Percentiles rank a stretch among this genome's conserved stretches.
Evolutionary conservation across 176 grass and related monocot species (phyloP).

Genomic region (Eleusine indica): DNA sequence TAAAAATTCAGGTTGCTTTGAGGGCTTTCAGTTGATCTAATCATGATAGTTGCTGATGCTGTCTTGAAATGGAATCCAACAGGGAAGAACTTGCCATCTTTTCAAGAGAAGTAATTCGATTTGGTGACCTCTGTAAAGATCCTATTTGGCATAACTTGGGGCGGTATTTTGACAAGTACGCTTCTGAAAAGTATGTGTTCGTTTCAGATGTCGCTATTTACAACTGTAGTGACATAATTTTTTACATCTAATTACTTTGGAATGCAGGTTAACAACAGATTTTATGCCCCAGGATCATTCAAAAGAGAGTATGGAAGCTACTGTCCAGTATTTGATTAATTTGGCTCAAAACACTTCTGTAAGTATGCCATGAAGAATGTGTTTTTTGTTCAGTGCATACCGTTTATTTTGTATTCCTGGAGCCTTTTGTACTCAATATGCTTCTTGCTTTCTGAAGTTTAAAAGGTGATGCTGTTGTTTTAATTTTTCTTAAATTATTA

Average conservation of each 20-base stretch:
- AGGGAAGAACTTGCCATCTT: conserved; percentile 89
- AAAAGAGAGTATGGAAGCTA: conserved; percentile 65
- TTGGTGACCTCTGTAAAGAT: conserved; percentile 91
- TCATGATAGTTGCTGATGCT: conserved; percentile 19
- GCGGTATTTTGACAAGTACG: conserved; percentile 91
- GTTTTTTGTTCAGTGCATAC: background rate
- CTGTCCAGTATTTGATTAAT: conserved; percentile 70
- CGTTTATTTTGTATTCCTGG: background rate
- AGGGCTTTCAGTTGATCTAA: background rate
- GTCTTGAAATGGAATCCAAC: conserved; percentile 41
- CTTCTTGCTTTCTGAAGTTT: background rate
- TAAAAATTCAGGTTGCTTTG: background rate
- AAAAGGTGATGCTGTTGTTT: background rate
- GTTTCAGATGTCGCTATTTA: background rate
- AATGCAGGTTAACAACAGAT: conserved; percentile 67
- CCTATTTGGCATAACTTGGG: conserved; percentile 92
- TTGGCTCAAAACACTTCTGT: conserved; percentile 93
- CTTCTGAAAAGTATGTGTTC: conserved; percentile 45
- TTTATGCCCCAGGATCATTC: conserved; percentile 63
- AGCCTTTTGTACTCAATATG: conserved; percentile 3
- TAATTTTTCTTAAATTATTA: background rate
- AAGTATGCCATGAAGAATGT: conserved; percentile 33
- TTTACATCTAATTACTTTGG: conserved; percentile 35
- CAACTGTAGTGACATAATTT: conserved; percentile 25
- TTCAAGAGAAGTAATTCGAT: conserved; percentile 91